A percentile compares a stretch with the other conserved stretches of the same genome.
Conservation (phyloP, 805 yeast genomes). For the Zygoascus ofunaensis region DNA sequence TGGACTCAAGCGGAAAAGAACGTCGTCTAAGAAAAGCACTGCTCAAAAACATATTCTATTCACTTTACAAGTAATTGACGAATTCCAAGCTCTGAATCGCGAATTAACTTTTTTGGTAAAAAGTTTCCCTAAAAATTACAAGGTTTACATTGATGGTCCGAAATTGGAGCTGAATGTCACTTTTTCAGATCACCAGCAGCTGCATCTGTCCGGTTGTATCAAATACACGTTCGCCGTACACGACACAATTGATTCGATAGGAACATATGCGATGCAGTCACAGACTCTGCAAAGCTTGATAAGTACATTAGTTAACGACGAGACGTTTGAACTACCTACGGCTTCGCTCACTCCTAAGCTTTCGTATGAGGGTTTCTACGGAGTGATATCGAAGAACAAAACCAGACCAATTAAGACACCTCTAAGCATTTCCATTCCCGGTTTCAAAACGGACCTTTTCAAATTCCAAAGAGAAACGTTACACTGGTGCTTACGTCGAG, state of each 20-base stretch:
- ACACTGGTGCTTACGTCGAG: constrained; percentile 29
- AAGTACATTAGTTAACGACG: constrained; percentile 6
- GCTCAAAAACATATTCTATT: not conserved
- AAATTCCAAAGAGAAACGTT: constrained; percentile 31
- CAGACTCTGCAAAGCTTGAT: constrained; percentile 7
- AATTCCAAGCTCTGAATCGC: not conserved
- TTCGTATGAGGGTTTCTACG: constrained; percentile 9
- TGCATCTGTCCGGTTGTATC: constrained; percentile 5
- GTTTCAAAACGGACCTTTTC: constrained; percentile 15
- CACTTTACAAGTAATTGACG: not conserved
- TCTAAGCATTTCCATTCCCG: constrained; percentile 3
- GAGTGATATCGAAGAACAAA: constrained; percentile 6
- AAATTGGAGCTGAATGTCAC: constrained; percentile 1
- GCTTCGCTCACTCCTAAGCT: constrained; percentile 6
- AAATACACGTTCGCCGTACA: constrained; percentile 4
- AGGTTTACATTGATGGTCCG: not conserved
- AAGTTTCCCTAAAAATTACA: not conserved
- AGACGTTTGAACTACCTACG: constrained; percentile 3
- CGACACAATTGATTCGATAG: constrained; percentile 7
- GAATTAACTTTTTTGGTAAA: not conserved
- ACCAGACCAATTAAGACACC: not conserved
- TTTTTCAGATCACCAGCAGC: not conserved
- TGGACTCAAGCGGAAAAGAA: constrained; percentile 1
- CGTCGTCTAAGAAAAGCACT: not conserved
- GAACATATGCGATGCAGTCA: constrained; percentile 4